Evolutionary conservation across 78 protist species (phyloP).

Genomic region (Protostelium mycophagum): DNA sequence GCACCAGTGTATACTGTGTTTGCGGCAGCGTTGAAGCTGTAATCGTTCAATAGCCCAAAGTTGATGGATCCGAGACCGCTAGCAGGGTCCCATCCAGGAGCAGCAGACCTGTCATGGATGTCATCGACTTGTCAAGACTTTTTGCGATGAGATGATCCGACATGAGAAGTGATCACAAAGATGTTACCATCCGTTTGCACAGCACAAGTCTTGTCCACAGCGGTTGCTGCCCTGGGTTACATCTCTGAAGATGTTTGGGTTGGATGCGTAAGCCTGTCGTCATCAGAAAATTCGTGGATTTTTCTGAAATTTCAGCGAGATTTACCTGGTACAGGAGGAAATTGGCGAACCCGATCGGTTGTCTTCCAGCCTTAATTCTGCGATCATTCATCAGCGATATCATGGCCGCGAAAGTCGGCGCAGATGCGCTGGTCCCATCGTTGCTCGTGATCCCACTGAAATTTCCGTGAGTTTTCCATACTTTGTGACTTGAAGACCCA

Average conservation of each 20-base stretch:
- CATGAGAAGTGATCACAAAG: too few species aligned
- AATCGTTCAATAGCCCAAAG: slow-evolving; percentile 10
- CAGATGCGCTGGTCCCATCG: slow-evolving; percentile 58
- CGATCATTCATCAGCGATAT: slow-evolving; percentile 45
- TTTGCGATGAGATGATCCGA: too few species aligned
- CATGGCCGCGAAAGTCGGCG: slow-evolving; percentile 58
- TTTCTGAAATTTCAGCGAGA: too few species aligned
- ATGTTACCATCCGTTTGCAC: slow-evolving; percentile 38
- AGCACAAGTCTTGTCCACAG: background rate
- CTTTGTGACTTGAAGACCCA: too few species aligned
- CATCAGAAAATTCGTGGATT: too few species aligned
- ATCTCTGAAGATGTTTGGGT: slow-evolving; percentile 41
- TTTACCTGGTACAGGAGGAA: slow-evolving; percentile 41
- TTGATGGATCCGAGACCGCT: slow-evolving; percentile 42
- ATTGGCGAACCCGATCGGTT: slow-evolving; percentile 71
- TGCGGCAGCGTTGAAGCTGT: too few species aligned
- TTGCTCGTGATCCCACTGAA: background rate
- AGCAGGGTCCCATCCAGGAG: slow-evolving; percentile 61
- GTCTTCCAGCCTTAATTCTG: slow-evolving; percentile 9
- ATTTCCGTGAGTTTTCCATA: too few species aligned
- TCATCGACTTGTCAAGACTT: too few species aligned
- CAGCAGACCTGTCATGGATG: too few species aligned
- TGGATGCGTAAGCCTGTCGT: too few species aligned
- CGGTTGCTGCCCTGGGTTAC: slow-evolving; percentile 39
- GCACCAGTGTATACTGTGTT: too few species aligned